Conservation (phyloP, 2,329 filamentous ascomycete species). For the Paecilomyces sp. region DNA sequence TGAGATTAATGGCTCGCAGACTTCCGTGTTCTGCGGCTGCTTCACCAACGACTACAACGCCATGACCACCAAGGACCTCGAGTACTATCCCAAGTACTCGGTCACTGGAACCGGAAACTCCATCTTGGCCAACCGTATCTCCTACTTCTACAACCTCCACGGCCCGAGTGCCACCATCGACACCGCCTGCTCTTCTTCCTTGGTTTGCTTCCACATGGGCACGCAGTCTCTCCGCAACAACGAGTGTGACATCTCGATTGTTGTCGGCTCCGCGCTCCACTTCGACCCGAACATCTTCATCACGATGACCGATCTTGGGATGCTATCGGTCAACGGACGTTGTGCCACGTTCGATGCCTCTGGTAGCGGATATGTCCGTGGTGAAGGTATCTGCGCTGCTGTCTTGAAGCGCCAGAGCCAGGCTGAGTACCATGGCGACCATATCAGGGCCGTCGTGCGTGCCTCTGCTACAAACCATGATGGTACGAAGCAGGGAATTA, state of each 20-base stretch:
- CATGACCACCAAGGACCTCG: conserved; percentile 9
- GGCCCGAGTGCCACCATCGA: conserved; percentile 32
- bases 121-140: conserved; percentile 25
- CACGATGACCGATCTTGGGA: conserved; percentile 15
- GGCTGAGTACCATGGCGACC: conserved; percentile 37
- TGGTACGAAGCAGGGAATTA: conserved; percentile 14
- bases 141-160: conserved; percentile 29
- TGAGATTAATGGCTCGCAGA: conserved; percentile 13
- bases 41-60: conserved; percentile 15
- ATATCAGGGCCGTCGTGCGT: conserved; percentile 25
- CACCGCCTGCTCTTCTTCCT: conserved; percentile 33
- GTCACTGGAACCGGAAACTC: conserved; percentile 15
- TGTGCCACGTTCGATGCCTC: conserved; percentile 36
- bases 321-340: conserved; percentile 43
- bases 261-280: conserved; percentile 12
- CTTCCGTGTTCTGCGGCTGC: conserved; percentile 17
- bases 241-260: conserved; percentile 11
- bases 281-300: conserved; percentile 12
- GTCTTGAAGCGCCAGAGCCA: conserved; percentile 41
- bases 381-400: conserved; percentile 41
- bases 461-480: conserved; percentile 17
- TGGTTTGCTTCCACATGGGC: conserved; percentile 18
- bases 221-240: conserved; percentile 10
- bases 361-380: conserved; percentile 40
- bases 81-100: conserved; percentile 7